A percentile compares a stretch with the other conserved stretches of the same genome.
phyloP scores from a whole-genome alignment of 768 basidiomycete genomes.

The Stropharia rugosoannulata region DNA sequence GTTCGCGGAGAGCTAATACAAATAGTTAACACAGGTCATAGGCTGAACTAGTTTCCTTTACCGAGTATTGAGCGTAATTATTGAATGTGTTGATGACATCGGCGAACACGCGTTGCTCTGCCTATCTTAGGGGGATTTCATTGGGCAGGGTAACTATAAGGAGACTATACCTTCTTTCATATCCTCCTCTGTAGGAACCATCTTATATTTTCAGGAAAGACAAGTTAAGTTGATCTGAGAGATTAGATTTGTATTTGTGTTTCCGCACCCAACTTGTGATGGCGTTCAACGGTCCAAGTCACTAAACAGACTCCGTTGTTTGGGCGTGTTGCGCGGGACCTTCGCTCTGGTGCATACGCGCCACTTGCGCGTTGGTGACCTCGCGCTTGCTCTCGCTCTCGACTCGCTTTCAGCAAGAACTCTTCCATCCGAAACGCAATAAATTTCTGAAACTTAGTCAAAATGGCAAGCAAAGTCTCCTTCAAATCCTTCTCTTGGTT shows the following conservation, averaged over 20 bases:
- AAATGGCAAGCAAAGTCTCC: neutral
- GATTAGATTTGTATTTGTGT: too few relatives aligned
- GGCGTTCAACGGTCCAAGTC: too few relatives aligned
- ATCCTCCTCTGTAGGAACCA: constrained; percentile 4
- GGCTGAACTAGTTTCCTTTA: constrained; percentile 28
- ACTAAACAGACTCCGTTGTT: neutral
- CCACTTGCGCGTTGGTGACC: neutral
- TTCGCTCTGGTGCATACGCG: neutral
- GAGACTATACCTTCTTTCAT: constrained; percentile 1
- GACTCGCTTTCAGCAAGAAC: too few relatives aligned
- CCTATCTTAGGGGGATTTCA: constrained; percentile 13
- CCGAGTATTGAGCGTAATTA: constrained; percentile 75
- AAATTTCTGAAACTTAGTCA: too few relatives aligned
- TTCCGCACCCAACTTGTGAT: too few relatives aligned
- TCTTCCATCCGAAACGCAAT: too few relatives aligned
- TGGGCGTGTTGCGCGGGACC: neutral
- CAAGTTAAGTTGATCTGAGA: too few relatives aligned
- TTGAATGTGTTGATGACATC: constrained; percentile 76
- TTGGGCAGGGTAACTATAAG: neutral
- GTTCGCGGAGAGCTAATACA: constrained; percentile 45
- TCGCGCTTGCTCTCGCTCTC: too few relatives aligned
- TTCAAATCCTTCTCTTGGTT: neutral
- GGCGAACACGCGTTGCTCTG: constrained; percentile 70
- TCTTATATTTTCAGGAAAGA: neutral
- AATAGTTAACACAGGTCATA: constrained; percentile 7